These are phyloP conservation scores for Lyophyllum shimeji DNA, from an alignment of 768 basidiomycete genomes.

Conservation along the genomic window DNA sequence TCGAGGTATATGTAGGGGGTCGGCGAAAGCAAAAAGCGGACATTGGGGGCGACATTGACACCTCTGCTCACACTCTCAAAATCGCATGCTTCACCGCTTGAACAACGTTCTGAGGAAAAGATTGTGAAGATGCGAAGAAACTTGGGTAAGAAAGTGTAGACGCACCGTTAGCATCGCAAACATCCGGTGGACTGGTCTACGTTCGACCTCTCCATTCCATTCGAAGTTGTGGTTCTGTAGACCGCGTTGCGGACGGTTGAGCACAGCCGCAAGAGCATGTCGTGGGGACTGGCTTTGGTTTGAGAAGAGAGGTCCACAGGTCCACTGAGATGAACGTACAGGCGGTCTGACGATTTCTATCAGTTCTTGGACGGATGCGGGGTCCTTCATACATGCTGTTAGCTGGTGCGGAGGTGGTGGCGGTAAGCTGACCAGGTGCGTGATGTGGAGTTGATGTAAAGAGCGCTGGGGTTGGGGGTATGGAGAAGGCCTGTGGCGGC, in stretches of 20 bases:
- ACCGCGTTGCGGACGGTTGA: not conserved
- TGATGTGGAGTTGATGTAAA: conserved; percentile 3
- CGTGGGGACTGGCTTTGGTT: not conserved
- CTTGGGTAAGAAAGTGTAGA: not conserved
- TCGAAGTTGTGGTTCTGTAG: not conserved
- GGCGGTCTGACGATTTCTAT: conserved; percentile 4
- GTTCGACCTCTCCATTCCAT: not conserved
- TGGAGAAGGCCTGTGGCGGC: not conserved
- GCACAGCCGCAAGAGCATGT: conserved; percentile 2
- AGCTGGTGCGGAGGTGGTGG: not conserved
- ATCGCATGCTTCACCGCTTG: not conserved
- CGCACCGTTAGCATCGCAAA: not conserved
- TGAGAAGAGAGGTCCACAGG: not conserved
- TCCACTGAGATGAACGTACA: not conserved
- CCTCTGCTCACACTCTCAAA: not conserved
- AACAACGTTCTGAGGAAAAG: not conserved
- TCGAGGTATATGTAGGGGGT: not conserved
- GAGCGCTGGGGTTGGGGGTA: conserved; percentile 1
- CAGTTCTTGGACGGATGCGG: not conserved
- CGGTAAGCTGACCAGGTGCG: not conserved
- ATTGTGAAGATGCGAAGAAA: not conserved
- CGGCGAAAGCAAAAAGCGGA: not conserved
- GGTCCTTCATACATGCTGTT: not conserved
- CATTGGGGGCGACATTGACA: not conserved
- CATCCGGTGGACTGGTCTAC: not conserved